Evolutionary conservation across 768 basidiomycete species (phyloP), one percentile per base, ranked within the genome.

Genomic region (Mycena crocata): DNA sequence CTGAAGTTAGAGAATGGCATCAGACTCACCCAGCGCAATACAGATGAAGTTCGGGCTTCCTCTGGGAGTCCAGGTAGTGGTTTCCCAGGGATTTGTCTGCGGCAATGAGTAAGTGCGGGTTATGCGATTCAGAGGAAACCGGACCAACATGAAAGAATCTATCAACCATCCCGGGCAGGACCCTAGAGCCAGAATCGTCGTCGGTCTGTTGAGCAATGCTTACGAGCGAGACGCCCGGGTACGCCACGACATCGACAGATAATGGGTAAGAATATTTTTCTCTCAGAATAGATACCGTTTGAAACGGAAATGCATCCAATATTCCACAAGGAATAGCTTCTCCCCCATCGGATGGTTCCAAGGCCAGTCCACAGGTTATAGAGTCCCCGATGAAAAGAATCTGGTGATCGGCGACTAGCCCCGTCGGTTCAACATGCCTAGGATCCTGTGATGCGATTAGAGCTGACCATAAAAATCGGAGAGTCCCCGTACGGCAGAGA

Each of bases 301-400:
- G 62, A n/a, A 32, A 34, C 3, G 67, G 56, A 26, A 57, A 68
- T 5, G 67, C 62, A 42, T 68, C 67, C 14, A 68, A 50, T 26
- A 64, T 32, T 2, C 67, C 67, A 1, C 40, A 51, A 12, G 62
- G 61, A 9, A 63, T 52, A 19, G 61, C 42, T 19, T 62, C 55
- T 23, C 55, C 52, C 14, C 54, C 56, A 10, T 28, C 55, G n/a
- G 54, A 63, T 31, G 26, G 3, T 8, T 67, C 66, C 26, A 52
- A 30, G 14, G 66, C 60, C 6, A 67, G 35, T n/a, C 66, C 66
- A 39, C 60, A 62, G 5, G 66, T 45, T 21, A 67, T 52, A 3
- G 66, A 67, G 37, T 67, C 66, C 17, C 66, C 66, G 31, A 67
- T 58, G 42, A 67, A 67, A 13, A 67, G 30, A 4, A 67, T 62